Conservation (phyloP, 2,329 filamentous ascomycete genomes). For the Teratosphaeria destructans region DNA sequence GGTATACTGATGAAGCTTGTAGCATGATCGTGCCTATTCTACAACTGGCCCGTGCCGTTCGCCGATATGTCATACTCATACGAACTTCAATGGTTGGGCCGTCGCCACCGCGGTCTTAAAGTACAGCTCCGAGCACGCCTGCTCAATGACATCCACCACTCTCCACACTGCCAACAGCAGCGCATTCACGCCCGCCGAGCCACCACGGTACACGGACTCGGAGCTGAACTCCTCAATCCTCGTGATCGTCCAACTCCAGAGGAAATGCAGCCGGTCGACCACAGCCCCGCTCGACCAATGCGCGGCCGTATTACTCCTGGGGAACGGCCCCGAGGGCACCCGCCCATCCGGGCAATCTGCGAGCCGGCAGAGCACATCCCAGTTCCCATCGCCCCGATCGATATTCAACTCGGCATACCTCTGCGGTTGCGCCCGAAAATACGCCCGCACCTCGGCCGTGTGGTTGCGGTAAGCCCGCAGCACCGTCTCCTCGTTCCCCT, state of each 20-base stretch:
- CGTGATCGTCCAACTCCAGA: slow-evolving; percentile 20
- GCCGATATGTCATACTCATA: neutral
- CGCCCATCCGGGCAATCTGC: slow-evolving; percentile 6
- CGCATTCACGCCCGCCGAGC: slow-evolving; percentile 7
- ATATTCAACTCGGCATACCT: slow-evolving; percentile 10
- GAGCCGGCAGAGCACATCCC: slow-evolving; percentile 9
- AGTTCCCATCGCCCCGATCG: slow-evolving; percentile 11
- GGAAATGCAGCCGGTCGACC: slow-evolving; percentile 12
- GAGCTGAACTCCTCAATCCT: slow-evolving; percentile 16
- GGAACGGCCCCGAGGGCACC: slow-evolving; percentile 7
- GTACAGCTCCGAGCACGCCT: slow-evolving; percentile 18
- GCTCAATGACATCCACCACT: slow-evolving; percentile 15
- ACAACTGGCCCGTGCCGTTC: no score
- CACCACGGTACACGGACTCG: slow-evolving; percentile 14
- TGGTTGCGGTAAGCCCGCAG: slow-evolving; percentile 12
- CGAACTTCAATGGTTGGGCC: slow-evolving; percentile 1
- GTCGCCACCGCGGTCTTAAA: slow-evolving; percentile 6
- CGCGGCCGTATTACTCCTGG: slow-evolving; percentile 17
- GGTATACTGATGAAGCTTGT: no score
- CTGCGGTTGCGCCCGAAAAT: slow-evolving; percentile 9
- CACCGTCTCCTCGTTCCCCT: slow-evolving; percentile 11
- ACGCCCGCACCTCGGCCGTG: slow-evolving; percentile 8
- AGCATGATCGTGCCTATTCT: no score
- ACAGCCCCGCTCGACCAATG: slow-evolving; percentile 17
- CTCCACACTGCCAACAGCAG: slow-evolving; percentile 13